phyloP scores from a whole-genome alignment of 1,284 basidiomycete species.

The Cutaneotrichosporon daszewskae region DNA sequence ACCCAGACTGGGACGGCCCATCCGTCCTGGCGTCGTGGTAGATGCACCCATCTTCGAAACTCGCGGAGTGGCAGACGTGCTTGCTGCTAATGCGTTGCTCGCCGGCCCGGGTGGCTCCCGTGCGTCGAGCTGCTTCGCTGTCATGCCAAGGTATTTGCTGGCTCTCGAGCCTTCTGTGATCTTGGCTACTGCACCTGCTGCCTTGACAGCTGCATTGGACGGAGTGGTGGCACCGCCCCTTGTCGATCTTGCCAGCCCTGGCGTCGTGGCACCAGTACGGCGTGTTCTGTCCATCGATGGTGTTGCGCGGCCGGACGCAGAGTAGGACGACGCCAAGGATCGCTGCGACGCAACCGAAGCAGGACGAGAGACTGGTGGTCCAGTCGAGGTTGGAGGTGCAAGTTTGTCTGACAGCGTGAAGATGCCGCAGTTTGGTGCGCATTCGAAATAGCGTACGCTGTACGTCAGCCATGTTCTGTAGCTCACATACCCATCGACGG shows the following conservation, averaged over 20 bases:
- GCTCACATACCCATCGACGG: slow-evolving; percentile 69
- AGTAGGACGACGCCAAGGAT: slow-evolving; percentile 33
- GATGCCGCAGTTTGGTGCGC: slow-evolving; percentile 79
- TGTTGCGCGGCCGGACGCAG: slow-evolving; percentile 16
- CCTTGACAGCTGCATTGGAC: neutral
- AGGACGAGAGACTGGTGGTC: slow-evolving; percentile 54
- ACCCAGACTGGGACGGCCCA: slow-evolving; percentile 37
- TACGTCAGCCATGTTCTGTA: slow-evolving; percentile 9
- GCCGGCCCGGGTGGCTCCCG: slow-evolving; percentile 20
- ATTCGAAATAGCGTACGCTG: slow-evolving; percentile 78
- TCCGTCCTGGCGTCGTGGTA: slow-evolving; percentile 26
- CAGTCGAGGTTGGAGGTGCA: slow-evolving; percentile 57
- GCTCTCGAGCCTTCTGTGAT: slow-evolving; percentile 77
- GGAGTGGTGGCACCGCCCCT: slow-evolving; percentile 16
- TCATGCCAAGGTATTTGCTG: slow-evolving; percentile 67
- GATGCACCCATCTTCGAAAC: slow-evolving; percentile 33
- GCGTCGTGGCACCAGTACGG: slow-evolving; percentile 1
- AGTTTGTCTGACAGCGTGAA: slow-evolving; percentile 81
- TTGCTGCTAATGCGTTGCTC: slow-evolving; percentile 15
- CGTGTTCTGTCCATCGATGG: slow-evolving; percentile 6
- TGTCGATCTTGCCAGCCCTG: too few species aligned
- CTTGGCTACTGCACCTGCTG: slow-evolving; percentile 35
- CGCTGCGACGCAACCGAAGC: slow-evolving; percentile 69
- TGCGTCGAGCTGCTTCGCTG: slow-evolving; percentile 66
- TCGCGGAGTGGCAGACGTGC: slow-evolving; percentile 33